phyloP scores from a whole-genome alignment of 192 early-diverging fungal genomes.

The Pilaira anomala region DNA sequence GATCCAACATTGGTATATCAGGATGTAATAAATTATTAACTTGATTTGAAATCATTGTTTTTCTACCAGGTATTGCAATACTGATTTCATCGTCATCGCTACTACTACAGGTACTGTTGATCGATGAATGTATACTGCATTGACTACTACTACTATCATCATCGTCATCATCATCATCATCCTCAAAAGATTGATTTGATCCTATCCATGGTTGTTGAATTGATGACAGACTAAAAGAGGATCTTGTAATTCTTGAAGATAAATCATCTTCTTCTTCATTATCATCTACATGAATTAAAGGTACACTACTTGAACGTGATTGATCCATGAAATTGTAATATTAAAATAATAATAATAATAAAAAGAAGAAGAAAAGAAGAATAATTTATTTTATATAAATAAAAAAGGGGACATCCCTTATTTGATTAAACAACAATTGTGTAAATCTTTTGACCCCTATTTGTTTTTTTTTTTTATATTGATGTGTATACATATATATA shows the following conservation, averaged over 20 bases:
- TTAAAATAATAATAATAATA: neutral
- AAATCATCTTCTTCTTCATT: neutral
- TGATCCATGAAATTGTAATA: constrained; percentile 9
- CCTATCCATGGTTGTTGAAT: constrained; percentile 2
- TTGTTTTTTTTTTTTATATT: too few relatives aligned
- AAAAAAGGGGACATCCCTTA: too few relatives aligned
- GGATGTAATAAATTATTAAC: neutral
- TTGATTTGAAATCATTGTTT: constrained; percentile 4
- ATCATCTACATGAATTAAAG: constrained; percentile 11
- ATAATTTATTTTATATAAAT: neutral
- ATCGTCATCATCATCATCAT: neutral
- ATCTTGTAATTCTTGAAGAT: neutral
- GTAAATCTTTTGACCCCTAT: too few relatives aligned
- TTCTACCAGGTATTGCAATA: constrained; percentile 11
- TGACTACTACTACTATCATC: neutral
- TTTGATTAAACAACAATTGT: too few relatives aligned
- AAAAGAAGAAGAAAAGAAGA: neutral
- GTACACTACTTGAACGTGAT: constrained; percentile 15
- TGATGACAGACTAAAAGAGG: constrained; percentile 12
- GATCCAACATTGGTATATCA: constrained; percentile 10
- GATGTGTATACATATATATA: too few relatives aligned
- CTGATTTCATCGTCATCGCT: constrained; percentile 9
- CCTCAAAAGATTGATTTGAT: too few relatives aligned
- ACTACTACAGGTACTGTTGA: neutral
- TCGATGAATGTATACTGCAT: too few relatives aligned